phyloP scores from a whole-genome alignment of 169 alveolate genomes.

The Plasmodium sp. region DNA sequence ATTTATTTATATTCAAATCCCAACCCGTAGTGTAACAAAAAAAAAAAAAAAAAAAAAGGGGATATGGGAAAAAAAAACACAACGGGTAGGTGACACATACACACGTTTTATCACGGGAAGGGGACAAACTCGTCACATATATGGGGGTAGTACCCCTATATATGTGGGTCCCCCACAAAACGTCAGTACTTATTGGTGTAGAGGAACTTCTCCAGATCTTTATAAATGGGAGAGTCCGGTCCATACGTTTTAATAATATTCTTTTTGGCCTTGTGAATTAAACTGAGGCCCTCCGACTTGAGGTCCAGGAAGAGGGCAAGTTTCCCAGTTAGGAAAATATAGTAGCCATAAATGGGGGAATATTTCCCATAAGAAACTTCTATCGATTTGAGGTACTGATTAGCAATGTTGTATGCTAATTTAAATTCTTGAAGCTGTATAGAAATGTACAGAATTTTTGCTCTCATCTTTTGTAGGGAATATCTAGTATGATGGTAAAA shows the following conservation, averaged over 20 bases:
- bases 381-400: constrained; percentile 55
- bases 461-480: constrained; percentile 70
- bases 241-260: constrained; percentile 63
- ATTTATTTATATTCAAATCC: not conserved
- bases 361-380: constrained; percentile 58
- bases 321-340: constrained; percentile 63
- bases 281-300: constrained; percentile 28
- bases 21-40: not conserved
- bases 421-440: constrained; percentile 67
- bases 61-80: not conserved
- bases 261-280: constrained; percentile 62
- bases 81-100: not conserved
- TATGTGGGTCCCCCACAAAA: not conserved
- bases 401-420: constrained; percentile 65
- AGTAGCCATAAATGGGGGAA: constrained; percentile 65
- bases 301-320: constrained; percentile 58
- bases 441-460: constrained; percentile 52
- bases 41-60: not conserved
- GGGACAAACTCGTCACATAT: not conserved
- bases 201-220: constrained; percentile 56
- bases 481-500: constrained; percentile 69
- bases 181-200: constrained; percentile 41
- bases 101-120: not conserved
- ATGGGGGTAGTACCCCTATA: not conserved
- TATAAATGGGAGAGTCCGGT: constrained; percentile 59